Base-by-base conservation (phyloP, 2,329 filamentous ascomycete genomes). In the Aspergillus pseudoviridinutans region DNA sequence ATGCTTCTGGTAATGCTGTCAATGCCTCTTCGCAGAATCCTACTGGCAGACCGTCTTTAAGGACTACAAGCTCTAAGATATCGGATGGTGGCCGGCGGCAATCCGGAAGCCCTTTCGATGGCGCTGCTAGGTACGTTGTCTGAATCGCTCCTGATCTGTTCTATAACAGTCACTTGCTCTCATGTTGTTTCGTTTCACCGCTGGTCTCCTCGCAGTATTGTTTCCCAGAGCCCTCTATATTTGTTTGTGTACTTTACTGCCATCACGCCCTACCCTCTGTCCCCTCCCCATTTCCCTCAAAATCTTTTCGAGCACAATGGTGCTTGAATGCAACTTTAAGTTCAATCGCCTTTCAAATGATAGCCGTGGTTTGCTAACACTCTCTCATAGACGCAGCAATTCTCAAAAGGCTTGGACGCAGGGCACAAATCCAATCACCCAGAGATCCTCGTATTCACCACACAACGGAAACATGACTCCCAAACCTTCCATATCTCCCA, bases 361-460 rank as follows among this genome's bases (percentile, higher is more conserved):
- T 44, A 8, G 41, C 2, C 22, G 6, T 47, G 20, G 24, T 27
- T 47, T 46, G n/a, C 22, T 24, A 14, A 24, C 44, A 27, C 24
- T 9, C 2, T 27, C 12, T 4, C 50, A 62, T 64, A 74, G 75
- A 79, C 82, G 74, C 78, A 81, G 77, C 74, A 82, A 72, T 71
- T 78, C 79, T 50, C 82, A 81, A 63, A 85, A 83, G 72, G 83
- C 83, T 67, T 87, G 85, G 85, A 79, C 80, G 51, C 78, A 81
- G 67, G 83, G 82, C 65, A 79, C 81, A 56, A 87, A 87, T 69
- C 82, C 84, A 49, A 81, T 85, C 69, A 84, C 82, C 22, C 82
- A 86, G 64, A 81, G 82, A 64, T 70, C 79, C 49, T 76, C 79
- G 9, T 70, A 77, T 53, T 69, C 73, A 58, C 77, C 79, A 58